Evolutionary conservation across 1,139 yeast genomes (phyloP).

Genomic region (Debaryomyces fabryi): DNA sequence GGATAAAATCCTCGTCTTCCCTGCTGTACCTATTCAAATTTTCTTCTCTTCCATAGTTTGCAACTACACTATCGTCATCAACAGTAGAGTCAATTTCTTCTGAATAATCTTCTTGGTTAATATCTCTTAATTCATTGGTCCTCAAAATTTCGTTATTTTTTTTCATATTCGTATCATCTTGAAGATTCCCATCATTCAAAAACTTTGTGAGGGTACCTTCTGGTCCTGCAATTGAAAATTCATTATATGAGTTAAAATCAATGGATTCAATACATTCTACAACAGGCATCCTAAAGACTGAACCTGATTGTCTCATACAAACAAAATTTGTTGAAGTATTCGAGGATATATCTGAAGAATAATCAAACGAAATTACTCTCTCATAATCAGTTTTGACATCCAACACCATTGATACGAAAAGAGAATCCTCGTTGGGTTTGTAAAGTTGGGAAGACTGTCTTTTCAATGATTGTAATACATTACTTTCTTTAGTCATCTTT

Average conservation of each 20-base stretch:
- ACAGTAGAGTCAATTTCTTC: conserved; percentile 36
- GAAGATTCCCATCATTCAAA: conserved; percentile 22
- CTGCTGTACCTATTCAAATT: conserved; percentile 15
- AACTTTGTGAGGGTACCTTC: conserved; percentile 54
- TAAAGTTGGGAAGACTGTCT: conserved; percentile 40
- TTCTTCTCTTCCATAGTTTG: conserved; percentile 16
- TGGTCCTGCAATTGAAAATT: conserved; percentile 67
- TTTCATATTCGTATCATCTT: conserved; percentile 8
- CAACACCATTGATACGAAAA: conserved; percentile 75
- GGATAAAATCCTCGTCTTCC: conserved; percentile 32
- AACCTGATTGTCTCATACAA: conserved; percentile 90
- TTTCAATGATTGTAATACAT: conserved; percentile 32
- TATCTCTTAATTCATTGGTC: conserved; percentile 24
- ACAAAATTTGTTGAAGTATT: conserved; percentile 60
- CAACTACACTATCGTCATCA: conserved; percentile 32
- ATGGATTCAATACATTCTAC: conserved; percentile 67
- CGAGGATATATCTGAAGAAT: conserved; percentile 57
- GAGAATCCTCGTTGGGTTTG: conserved; percentile 48
- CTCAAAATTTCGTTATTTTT: conserved; percentile 11
- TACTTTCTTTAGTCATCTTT: conserved; percentile 15
- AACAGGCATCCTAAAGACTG: conserved; percentile 79
- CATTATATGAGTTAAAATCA: conserved; percentile 71
- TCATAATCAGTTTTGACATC: conserved; percentile 80
- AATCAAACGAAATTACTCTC: conserved; percentile 83
- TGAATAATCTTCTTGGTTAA: conserved; percentile 23